A percentile compares a stretch with the other conserved stretches of the same genome.
Conservation (phyloP, 208 protist species). For the Crithidia acanthocephali region DNA sequence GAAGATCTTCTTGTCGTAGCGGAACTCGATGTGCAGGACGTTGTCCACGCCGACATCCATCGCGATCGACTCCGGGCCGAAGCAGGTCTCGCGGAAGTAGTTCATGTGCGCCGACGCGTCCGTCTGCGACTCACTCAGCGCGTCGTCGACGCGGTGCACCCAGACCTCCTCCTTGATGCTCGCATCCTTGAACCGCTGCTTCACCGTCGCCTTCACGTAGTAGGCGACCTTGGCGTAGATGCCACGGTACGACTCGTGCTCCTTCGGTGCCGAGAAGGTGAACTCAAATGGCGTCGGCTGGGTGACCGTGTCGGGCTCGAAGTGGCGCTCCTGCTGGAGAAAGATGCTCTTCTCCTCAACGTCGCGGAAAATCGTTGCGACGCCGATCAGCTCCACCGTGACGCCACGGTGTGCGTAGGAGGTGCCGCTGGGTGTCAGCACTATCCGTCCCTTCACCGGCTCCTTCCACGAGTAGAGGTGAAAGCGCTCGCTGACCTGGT, state of each 20-base stretch:
- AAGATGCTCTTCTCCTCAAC: constrained; percentile 43
- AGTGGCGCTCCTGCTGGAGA: constrained; percentile 70
- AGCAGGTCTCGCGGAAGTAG: constrained; percentile 82
- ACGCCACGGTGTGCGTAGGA: constrained; percentile 77
- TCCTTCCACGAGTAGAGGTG: constrained; percentile 59
- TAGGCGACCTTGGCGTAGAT: constrained; percentile 74
- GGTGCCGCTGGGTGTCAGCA: constrained; percentile 60
- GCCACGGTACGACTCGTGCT: constrained; percentile 88
- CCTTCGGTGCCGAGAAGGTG: constrained; percentile 69
- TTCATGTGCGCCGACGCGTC: constrained; percentile 61
- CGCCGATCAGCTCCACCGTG: constrained; percentile 67
- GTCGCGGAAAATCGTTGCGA: constrained; percentile 42
- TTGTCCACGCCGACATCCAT: constrained; percentile 92
- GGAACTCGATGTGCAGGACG: constrained; percentile 92
- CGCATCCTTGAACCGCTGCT: constrained; percentile 74
- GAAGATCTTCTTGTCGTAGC: constrained; percentile 85
- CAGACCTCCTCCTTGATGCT: constrained; percentile 67
- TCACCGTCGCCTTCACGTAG: constrained; percentile 62
- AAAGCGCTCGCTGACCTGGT: constrained; percentile 58
- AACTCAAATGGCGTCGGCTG: constrained; percentile 64
- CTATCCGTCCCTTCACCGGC: constrained; percentile 55
- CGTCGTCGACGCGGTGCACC: constrained; percentile 69
- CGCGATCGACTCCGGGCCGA: constrained; percentile 56
- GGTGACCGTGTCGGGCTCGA: constrained; percentile 69
- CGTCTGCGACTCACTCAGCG: constrained; percentile 44